Evolutionary conservation across 306 rosid genomes (phyloP).

Genomic region (Castanea crenata): DNA sequence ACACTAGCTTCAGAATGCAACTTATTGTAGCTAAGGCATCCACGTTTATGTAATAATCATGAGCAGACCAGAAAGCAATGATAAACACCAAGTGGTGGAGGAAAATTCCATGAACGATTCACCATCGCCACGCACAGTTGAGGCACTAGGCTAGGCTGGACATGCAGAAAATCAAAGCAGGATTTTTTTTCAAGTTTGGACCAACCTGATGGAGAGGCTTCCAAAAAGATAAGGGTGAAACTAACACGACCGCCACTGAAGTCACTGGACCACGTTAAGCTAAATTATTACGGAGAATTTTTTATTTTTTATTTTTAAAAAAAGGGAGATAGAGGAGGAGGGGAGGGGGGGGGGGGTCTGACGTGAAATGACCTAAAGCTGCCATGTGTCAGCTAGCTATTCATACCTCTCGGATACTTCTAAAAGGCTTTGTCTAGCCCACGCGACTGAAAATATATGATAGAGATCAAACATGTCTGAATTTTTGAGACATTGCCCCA

Average conservation of each 20-base stretch:
- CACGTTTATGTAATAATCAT: too few species aligned
- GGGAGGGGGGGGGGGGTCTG: not conserved
- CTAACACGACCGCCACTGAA: not conserved
- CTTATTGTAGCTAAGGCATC: too few species aligned
- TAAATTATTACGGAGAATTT: too few species aligned
- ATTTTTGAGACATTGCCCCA: constrained; percentile 34
- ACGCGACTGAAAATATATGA: constrained; percentile 12
- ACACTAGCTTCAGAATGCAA: too few species aligned
- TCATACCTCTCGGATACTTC: not conserved
- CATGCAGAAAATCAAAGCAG: too few species aligned
- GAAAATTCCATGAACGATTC: too few species aligned
- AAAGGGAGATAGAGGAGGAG: too few species aligned
- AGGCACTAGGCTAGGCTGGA: not conserved
- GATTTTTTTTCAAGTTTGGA: not conserved
- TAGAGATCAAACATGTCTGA: constrained; percentile 45
- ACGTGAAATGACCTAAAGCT: constrained; percentile 5
- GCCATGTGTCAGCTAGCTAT: constrained; percentile 9
- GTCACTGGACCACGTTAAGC: too few species aligned
- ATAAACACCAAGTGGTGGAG: too few species aligned
- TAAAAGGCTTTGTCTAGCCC: constrained; percentile 20
- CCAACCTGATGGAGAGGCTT: not conserved
- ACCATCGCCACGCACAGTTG: not conserved
- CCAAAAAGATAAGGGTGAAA: not conserved
- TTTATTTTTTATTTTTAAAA: too few species aligned
- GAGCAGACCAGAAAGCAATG: too few species aligned